Conservation (phyloP, 305 asterid genomes). For the Andrographis paniculata region DNA sequence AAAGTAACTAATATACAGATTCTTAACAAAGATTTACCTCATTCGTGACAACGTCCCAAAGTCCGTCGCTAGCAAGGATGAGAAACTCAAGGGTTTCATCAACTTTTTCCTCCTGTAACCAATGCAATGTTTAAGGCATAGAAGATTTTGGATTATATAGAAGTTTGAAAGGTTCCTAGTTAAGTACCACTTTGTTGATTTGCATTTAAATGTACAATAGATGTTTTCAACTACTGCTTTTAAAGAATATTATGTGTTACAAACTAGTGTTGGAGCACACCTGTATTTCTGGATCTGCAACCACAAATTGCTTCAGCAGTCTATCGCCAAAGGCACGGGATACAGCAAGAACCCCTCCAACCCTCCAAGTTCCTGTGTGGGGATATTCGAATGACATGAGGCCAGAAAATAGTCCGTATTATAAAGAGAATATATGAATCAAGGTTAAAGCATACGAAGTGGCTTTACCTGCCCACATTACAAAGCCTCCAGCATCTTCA, state of each 20-base stretch:
- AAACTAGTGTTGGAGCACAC: slow-evolving; percentile 17
- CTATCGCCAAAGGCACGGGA: slow-evolving; percentile 85
- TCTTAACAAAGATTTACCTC: slow-evolving; percentile 1
- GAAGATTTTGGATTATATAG: no score
- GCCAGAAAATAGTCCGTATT: not conserved
- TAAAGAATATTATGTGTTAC: not conserved
- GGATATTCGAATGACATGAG: not conserved
- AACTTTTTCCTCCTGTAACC: slow-evolving; percentile 42
- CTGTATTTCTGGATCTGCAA: slow-evolving; percentile 84
- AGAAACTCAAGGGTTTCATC: slow-evolving; percentile 45
- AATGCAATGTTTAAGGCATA: no score
- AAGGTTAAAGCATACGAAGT: not conserved
- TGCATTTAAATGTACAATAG: no score
- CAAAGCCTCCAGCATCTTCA: slow-evolving; percentile 88
- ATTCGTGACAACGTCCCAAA: slow-evolving; percentile 35
- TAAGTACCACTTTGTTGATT: no score
- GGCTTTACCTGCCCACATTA: slow-evolving; percentile 77
- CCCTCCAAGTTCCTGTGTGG: slow-evolving; percentile 74
- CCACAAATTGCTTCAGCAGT: slow-evolving; percentile 66
- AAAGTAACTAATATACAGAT: no score
- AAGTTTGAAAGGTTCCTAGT: no score
- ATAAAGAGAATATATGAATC: not conserved
- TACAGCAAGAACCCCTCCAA: slow-evolving; percentile 82
- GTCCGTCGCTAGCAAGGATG: slow-evolving; percentile 36
- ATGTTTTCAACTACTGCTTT: not conserved